Percentiles rank a stretch among this genome's conserved stretches.
Conservation (phyloP, 2,329 filamentous ascomycete genomes). For the Monosporascus sp. region DNA sequence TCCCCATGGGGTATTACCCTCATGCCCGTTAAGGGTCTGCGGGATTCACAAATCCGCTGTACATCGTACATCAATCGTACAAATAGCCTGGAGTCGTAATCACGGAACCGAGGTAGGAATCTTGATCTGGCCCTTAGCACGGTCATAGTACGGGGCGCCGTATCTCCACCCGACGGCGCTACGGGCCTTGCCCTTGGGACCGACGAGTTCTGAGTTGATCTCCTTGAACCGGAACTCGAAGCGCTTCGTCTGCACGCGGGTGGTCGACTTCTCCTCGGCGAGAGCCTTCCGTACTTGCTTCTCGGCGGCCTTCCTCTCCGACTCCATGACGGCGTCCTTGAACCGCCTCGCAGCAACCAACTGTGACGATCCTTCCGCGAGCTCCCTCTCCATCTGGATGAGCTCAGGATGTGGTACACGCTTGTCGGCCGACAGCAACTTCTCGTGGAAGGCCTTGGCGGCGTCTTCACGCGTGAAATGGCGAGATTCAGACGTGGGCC, state of each 20-base stretch:
- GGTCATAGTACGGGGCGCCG: slow-evolving; percentile 57
- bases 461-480: slow-evolving; percentile 61
- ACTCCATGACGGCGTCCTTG: slow-evolving; percentile 30
- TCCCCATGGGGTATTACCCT: background rate
- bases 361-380: slow-evolving; percentile 31
- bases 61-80: slow-evolving; percentile 21
- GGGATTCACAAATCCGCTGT: background rate
- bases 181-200: slow-evolving; percentile 46
- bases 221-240: slow-evolving; percentile 61
- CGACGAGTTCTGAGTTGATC: slow-evolving; percentile 52
- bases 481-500: slow-evolving; percentile 58
- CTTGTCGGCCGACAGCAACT: slow-evolving; percentile 54
- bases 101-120: slow-evolving; percentile 59
- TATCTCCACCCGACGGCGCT: slow-evolving; percentile 57
- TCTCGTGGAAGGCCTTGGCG: slow-evolving; percentile 57
- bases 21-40: background rate
- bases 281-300: slow-evolving; percentile 29
- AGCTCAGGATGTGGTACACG: slow-evolving; percentile 60
- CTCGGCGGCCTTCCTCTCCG: slow-evolving; percentile 38
- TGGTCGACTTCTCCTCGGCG: slow-evolving; percentile 33
- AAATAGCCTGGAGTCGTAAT: slow-evolving; percentile 13
- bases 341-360: slow-evolving; percentile 37
- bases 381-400: slow-evolving; percentile 48
- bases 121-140: slow-evolving; percentile 60
- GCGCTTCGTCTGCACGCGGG: slow-evolving; percentile 43